Base-by-base conservation (phyloP, 2,329 filamentous ascomycete genomes). In the Cladosporium sp. region DNA sequence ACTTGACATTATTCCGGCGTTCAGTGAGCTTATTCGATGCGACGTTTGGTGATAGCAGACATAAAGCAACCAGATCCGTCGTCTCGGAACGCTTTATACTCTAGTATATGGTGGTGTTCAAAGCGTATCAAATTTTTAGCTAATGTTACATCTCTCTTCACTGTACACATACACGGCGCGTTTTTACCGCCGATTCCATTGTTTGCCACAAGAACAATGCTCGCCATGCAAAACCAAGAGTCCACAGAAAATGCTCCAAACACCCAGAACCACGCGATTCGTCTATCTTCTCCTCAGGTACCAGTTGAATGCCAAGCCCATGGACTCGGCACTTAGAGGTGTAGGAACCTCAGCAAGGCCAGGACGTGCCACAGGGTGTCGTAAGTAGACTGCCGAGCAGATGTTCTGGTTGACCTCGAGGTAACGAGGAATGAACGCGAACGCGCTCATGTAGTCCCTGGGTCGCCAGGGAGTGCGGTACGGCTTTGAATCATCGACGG, bases 401-500 rank as follows among this genome's bases (percentile, higher is more conserved):
- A 97, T 89, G 70, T 92, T 95, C 75, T 96, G 94, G 80, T 97
- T 97, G 67, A 99, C 94, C 78, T 99, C 95, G 61, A 99, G 84
- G 74, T 97, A 99, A 56, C 89, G 82, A 11, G 94, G 94, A 66
- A 99, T 92, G 75, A 96, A 97, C 22, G 92, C 92, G 75, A 99
- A 99, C 0, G 92, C 87, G 54, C 84, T 82, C 89, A 99, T 95
- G 75, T 84, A 97, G 55, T 88, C 83, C 58, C 92, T 83, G 12
- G 94, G 94, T 64, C 82, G 78, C 94, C 94, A 99, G 12, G 94
- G 94, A 1, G 92, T 97, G 4, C 83, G 83, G 72, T 99, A 99
- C 3, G 94, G 90, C 76, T 96, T 96, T 59, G 74, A 77, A 25
- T 76, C 74, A 74, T 97, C 90, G 60, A 88, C 76, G 0, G 90